phyloP scores from a whole-genome alignment of 2,329 filamentous ascomycete species.

The Davidsoniella australis region DNA sequence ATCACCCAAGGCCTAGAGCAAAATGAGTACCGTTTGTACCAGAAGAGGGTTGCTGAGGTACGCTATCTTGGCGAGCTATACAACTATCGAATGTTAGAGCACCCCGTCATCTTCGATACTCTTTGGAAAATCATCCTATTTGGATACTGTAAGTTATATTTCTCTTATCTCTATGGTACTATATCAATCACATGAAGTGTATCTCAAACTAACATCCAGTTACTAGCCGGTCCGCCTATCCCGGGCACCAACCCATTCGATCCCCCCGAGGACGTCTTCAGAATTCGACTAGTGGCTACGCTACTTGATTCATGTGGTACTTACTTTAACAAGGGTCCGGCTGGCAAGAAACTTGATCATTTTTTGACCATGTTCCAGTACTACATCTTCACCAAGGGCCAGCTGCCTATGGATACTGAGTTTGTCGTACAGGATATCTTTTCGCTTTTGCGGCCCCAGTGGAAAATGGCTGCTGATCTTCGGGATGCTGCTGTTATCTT shows the following conservation, averaged over 20 bases:
- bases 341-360: conserved; percentile 95
- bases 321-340: conserved; percentile 84
- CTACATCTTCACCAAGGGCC: conserved; percentile 80
- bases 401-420: conserved; percentile 89
- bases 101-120: conserved; percentile 84
- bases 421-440: conserved; percentile 92
- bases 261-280: conserved; percentile 85
- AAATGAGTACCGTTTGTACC: conserved; percentile 96
- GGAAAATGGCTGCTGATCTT: conserved; percentile 67
- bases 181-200: neutral
- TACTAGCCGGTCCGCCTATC: conserved; percentile 55
- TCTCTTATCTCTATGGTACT: neutral
- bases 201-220: neutral
- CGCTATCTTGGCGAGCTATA: conserved; percentile 95
- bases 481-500: conserved; percentile 75
- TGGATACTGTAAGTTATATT: conserved; percentile 46
- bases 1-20: conserved; percentile 78
- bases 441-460: conserved; percentile 69
- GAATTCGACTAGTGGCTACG: conserved; percentile 76
- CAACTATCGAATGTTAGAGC: conserved; percentile 93
- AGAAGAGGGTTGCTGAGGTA: conserved; percentile 83
- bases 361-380: conserved; percentile 95
- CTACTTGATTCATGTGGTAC: conserved; percentile 89
- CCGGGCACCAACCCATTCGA: conserved; percentile 69
- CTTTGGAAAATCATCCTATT: conserved; percentile 91